Conservation (phyloP, 2,329 filamentous ascomycete genomes). For the Hymenoscyphus linearis region DNA sequence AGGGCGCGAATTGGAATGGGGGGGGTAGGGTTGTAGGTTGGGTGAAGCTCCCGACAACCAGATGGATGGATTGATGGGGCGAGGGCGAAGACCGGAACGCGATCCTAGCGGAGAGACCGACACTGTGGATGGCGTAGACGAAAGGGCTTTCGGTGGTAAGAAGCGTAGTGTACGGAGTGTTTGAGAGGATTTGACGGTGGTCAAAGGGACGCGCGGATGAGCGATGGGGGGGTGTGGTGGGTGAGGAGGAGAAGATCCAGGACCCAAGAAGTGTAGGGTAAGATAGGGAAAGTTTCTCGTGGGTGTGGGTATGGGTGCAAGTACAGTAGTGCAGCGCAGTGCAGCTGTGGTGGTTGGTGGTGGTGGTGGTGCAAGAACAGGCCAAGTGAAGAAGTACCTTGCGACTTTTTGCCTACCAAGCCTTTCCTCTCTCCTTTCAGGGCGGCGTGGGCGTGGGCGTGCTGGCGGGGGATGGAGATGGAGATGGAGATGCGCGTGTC, state of each 20-base stretch:
- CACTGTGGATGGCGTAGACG: not conserved
- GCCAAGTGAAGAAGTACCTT: not conserved
- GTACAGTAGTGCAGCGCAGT: no score
- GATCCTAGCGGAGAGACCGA: constrained; percentile 6
- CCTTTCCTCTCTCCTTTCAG: not conserved
- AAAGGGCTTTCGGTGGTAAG: not conserved
- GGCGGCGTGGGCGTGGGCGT: constrained; percentile 7
- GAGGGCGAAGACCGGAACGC: constrained; percentile 1
- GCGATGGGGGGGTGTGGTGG: not conserved
- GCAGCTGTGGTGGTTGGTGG: no score
- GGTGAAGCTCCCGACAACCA: not conserved
- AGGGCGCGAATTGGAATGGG: not conserved
- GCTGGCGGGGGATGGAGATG: no score
- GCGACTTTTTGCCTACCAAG: not conserved
- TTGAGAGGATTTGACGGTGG: no score
- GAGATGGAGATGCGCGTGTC: not conserved
- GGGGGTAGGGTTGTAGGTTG: not conserved
- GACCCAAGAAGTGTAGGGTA: not conserved
- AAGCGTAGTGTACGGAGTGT: no score
- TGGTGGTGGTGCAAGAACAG: not conserved
- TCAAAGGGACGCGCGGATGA: no score
- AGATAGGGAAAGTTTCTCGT: constrained; percentile 1
- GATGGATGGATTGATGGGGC: not conserved
- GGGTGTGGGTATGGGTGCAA: no score
- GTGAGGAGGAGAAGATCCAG: not conserved